Conservation (phyloP, 2,329 filamentous ascomycete genomes). For the Aspergillus novoparasiticus region DNA sequence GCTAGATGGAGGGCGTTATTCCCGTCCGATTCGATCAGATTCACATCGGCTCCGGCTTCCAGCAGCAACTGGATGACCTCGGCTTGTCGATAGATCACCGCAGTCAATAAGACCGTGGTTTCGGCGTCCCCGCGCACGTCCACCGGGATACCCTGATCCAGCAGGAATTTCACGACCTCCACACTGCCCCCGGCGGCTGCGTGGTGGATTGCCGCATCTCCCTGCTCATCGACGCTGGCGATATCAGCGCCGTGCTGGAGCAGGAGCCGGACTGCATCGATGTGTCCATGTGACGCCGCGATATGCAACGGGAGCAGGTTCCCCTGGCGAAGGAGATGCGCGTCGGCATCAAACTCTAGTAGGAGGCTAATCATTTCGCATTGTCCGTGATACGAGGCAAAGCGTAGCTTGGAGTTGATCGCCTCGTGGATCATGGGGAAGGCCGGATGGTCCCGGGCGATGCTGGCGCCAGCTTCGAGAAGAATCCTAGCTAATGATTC, state of each 20-base stretch:
- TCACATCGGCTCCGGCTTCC: neutral
- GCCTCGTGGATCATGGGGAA: neutral
- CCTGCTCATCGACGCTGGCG: neutral
- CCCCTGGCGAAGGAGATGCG: neutral
- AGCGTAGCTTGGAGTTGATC: neutral
- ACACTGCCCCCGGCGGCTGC: conserved; percentile 1
- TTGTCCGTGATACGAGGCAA: neutral
- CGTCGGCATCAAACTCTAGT: conserved; percentile 1
- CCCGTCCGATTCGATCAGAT: neutral
- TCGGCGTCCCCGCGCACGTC: neutral
- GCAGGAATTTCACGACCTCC: neutral
- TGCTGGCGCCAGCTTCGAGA: neutral
- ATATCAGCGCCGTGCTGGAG: conserved; percentile 1
- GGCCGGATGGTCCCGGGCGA: neutral
- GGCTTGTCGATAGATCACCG: neutral
- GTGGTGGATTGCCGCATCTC: conserved; percentile 3
- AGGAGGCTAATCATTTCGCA: conserved; percentile 2
- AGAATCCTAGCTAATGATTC: neutral
- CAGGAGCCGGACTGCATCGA: neutral
- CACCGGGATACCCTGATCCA: neutral
- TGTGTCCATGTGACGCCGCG: neutral
- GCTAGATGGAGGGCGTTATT: neutral
- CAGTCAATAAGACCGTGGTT: neutral
- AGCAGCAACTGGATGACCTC: neutral
- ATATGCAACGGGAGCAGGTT: neutral